These are phyloP conservation scores for Colletotrichum echinochloae DNA, from an alignment of 2,329 filamentous ascomycete genomes.

Conservation along the genomic window DNA sequence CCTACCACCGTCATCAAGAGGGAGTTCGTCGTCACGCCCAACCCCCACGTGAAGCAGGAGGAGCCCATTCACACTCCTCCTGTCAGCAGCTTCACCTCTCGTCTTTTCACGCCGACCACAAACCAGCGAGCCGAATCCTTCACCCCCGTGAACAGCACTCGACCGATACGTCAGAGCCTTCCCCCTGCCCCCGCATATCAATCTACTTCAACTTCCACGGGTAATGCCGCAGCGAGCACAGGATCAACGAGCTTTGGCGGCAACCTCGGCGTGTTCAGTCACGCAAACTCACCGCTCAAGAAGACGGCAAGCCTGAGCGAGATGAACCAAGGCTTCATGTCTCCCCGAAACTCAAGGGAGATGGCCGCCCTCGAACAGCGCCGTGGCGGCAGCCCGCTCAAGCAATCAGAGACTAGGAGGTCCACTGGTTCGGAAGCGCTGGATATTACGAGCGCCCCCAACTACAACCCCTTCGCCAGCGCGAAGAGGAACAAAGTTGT, in stretches of 20 bases:
- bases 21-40: slow-evolving; percentile 84
- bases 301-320: slow-evolving; percentile 77
- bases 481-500: slow-evolving; percentile 50
- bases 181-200: slow-evolving; percentile 46
- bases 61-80: slow-evolving; percentile 37
- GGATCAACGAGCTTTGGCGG: slow-evolving; percentile 67
- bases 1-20: slow-evolving; percentile 75
- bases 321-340: slow-evolving; percentile 57
- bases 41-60: slow-evolving; percentile 82
- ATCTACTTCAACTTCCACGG: slow-evolving; percentile 45
- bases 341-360: slow-evolving; percentile 70
- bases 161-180: slow-evolving; percentile 51
- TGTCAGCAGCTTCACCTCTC: slow-evolving; percentile 32
- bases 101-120: slow-evolving; percentile 38
- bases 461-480: slow-evolving; percentile 55
- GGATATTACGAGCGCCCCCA: slow-evolving; percentile 34
- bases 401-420: slow-evolving; percentile 49
- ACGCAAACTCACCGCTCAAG: slow-evolving; percentile 84
- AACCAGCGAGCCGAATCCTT: slow-evolving; percentile 52
- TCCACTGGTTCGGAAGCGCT: slow-evolving; percentile 41
- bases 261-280: slow-evolving; percentile 82
- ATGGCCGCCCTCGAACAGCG: slow-evolving; percentile 70
- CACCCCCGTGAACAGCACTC: slow-evolving; percentile 46
- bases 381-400: slow-evolving; percentile 56
- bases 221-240: slow-evolving; percentile 41